Evolutionary conservation across 495 filamentous ascomycete species (phyloP).

Genomic region (Neurospora tetrasperma): DNA sequence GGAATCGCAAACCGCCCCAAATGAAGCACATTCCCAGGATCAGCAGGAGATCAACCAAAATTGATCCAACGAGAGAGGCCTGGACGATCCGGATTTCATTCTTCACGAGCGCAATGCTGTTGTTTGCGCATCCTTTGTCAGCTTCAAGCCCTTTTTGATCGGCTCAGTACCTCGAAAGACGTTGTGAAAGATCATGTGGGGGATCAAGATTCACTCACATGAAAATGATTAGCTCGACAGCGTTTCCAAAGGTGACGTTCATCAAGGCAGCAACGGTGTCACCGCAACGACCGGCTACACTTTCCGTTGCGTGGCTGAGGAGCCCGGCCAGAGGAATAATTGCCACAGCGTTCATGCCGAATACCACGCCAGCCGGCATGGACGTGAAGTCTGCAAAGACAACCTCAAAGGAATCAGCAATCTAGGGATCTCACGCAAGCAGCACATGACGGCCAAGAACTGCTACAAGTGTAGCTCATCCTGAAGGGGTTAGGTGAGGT

Average conservation of each 20-base stretch:
- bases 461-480: not conserved
- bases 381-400: constrained; percentile 56
- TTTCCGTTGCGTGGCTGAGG: constrained; percentile 72
- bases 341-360: constrained; percentile 61
- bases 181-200: not conserved
- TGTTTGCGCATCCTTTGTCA: not conserved
- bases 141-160: constrained; percentile 13
- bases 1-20: constrained; percentile 71
- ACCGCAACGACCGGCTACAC: constrained; percentile 63
- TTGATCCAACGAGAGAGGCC: constrained; percentile 78
- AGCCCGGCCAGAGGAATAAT: constrained; percentile 78
- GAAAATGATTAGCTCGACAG: constrained; percentile 83
- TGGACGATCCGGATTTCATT: constrained; percentile 83
- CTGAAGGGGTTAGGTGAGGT: not conserved
- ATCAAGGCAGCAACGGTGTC: constrained; percentile 73
- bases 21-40: constrained; percentile 88
- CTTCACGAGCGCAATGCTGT: constrained; percentile 27
- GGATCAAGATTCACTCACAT: constrained; percentile 8
- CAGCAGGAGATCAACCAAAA: constrained; percentile 74
- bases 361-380: constrained; percentile 27
- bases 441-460: not conserved
- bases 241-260: constrained; percentile 85
- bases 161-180: not conserved
- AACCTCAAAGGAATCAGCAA: constrained; percentile 55
- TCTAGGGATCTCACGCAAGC: constrained; percentile 23